These are phyloP conservation scores for Saposhnikovia divaricata DNA, from an alignment of 129 eudicot genomes.

Conservation along the genomic window DNA sequence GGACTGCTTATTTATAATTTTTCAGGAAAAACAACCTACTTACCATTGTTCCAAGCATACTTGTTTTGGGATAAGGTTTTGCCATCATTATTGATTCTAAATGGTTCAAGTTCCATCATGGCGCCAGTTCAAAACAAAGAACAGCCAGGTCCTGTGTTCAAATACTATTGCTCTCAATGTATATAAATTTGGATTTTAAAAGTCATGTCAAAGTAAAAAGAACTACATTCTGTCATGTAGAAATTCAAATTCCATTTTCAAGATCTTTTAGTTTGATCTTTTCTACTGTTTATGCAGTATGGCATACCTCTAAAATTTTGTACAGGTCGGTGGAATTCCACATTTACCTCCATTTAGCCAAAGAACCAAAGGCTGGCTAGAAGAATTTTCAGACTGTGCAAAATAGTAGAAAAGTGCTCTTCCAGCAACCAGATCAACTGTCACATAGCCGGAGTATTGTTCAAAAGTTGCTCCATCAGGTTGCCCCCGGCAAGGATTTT, in stretches of 20 bases:
- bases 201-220: too few relatives aligned
- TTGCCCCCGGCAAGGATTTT: conserved; percentile 21
- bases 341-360: conserved; percentile 28
- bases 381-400: conserved; percentile 15
- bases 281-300: neutral
- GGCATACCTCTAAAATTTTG: neutral
- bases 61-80: conserved; percentile 5
- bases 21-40: conserved; percentile 9
- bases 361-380: conserved; percentile 14
- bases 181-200: too few relatives aligned
- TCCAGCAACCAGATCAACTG: conserved; percentile 14
- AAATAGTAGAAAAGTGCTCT: conserved; percentile 22
- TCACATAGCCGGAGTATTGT: conserved; percentile 27
- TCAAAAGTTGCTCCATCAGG: conserved; percentile 14
- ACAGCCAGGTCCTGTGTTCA: conserved; percentile 4
- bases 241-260: too few relatives aligned
- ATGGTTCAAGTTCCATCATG: conserved; percentile 13
- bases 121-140: conserved; percentile 23
- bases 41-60: conserved; percentile 46
- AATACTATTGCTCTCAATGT: too few relatives aligned
- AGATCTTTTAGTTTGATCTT: too few relatives aligned
- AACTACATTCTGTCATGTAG: too few relatives aligned
- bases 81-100: conserved; percentile 18
- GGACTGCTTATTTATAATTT: neutral
- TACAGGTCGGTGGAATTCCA: neutral